Percentiles rank a stretch among this genome's conserved stretches.
phyloP scores from a whole-genome alignment of 2,329 filamentous ascomycete species.

The Claviceps capensis region DNA sequence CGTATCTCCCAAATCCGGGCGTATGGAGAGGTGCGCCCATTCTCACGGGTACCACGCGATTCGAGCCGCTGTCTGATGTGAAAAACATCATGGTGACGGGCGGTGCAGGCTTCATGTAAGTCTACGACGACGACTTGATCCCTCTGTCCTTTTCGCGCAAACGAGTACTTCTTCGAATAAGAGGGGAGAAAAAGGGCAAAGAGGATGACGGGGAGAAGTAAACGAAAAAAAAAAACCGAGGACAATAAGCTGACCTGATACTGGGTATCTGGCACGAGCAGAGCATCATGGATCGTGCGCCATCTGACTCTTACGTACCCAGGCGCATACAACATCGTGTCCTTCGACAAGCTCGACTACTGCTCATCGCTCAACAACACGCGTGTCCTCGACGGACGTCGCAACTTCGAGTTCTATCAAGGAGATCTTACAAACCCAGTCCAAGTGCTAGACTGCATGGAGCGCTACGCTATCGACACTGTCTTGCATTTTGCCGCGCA shows the following conservation, averaged over 20 bases:
- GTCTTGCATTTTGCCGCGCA: conserved; percentile 79
- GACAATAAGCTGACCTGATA: not conserved
- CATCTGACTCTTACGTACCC: conserved; percentile 65
- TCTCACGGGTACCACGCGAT: conserved; percentile 55
- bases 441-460: conserved; percentile 57
- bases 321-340: conserved; percentile 62
- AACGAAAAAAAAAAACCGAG: not conserved
- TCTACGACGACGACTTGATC: conserved; percentile 4
- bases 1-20: conserved; percentile 44
- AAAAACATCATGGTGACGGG: conserved; percentile 77
- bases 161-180: not conserved
- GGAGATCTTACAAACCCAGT: conserved; percentile 62
- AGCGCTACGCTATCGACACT: conserved; percentile 61
- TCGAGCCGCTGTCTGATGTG: conserved; percentile 52
- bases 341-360: conserved; percentile 76
- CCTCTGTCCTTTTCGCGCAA: not conserved
- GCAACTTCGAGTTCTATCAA: conserved; percentile 68
- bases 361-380: conserved; percentile 73
- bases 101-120: conserved; percentile 75
- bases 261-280: conserved; percentile 18
- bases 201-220: too few relatives aligned
- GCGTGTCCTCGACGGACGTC: conserved; percentile 47
- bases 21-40: conserved; percentile 61
- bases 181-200: not conserved
- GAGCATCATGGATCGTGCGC: conserved; percentile 71